These are phyloP conservation scores for Claviceps fusiformis DNA, from an alignment of 2,329 filamentous ascomycete species.

Conservation along the genomic window DNA sequence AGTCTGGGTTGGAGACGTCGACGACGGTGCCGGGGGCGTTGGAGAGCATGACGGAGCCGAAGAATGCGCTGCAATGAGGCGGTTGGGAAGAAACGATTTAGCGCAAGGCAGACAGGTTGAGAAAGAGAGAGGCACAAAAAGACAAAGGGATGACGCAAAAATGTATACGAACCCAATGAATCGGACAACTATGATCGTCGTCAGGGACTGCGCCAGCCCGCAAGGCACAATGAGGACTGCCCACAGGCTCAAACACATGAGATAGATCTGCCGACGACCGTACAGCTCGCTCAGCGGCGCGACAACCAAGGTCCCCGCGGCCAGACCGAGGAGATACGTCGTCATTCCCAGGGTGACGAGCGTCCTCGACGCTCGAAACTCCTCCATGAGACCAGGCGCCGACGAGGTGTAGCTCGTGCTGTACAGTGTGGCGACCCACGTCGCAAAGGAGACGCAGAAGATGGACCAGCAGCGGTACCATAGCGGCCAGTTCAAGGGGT, in stretches of 20 bases:
- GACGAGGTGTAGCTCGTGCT: conserved; percentile 68
- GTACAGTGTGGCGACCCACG: conserved; percentile 50
- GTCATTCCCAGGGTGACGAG: conserved; percentile 65
- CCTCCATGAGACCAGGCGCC: conserved; percentile 51
- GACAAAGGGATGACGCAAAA: not conserved
- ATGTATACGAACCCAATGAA: conserved; percentile 48
- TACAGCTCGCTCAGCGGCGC: conserved; percentile 63
- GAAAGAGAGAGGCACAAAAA: too few relatives aligned
- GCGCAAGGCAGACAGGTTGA: not conserved
- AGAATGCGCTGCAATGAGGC: conserved; percentile 27
- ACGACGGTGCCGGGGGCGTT: conserved; percentile 74
- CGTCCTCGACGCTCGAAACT: conserved; percentile 47
- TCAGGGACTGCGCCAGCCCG: conserved; percentile 53
- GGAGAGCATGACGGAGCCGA: conserved; percentile 61
- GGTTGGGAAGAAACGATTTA: too few relatives aligned
- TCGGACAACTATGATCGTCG: conserved; percentile 54
- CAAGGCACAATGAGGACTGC: conserved; percentile 58
- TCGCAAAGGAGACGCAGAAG: conserved; percentile 31
- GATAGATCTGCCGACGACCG: conserved; percentile 55
- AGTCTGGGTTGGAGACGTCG: conserved; percentile 70
- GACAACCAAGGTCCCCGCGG: conserved; percentile 55
- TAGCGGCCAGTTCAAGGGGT: conserved; percentile 57
- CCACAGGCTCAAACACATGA: conserved; percentile 51
- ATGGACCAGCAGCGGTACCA: conserved; percentile 29
- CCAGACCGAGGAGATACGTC: conserved; percentile 64